phyloP scores from a whole-genome alignment of 257 asterid species.

The Capsicum chinense region DNA sequence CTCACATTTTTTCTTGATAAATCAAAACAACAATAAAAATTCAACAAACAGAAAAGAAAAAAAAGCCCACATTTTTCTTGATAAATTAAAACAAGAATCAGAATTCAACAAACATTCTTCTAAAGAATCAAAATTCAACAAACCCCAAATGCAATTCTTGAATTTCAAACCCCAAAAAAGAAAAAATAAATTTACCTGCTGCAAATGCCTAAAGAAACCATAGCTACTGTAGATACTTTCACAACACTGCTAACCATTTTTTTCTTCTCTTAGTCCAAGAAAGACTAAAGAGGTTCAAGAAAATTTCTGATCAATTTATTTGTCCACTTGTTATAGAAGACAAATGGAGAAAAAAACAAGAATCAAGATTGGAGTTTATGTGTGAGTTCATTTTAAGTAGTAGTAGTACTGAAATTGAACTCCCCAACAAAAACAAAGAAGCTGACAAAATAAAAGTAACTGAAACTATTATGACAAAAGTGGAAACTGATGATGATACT shows the following conservation, averaged over 20 bases:
- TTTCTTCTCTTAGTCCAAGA: not conserved
- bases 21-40: not conserved
- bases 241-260: slow-evolving; percentile 40
- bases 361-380: no score
- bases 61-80: not conserved
- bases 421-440: no score
- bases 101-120: no score
- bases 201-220: slow-evolving; percentile 43
- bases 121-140: not conserved
- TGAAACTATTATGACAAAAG: slow-evolving; percentile 27
- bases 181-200: slow-evolving; percentile 52
- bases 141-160: slow-evolving; percentile 28
- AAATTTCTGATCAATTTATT: slow-evolving; percentile 37
- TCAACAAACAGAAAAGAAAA: not conserved
- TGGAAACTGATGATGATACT: slow-evolving; percentile 57
- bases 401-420: no score
- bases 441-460: not conserved
- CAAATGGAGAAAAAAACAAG: no score
- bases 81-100: not conserved
- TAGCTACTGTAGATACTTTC: slow-evolving; percentile 45
- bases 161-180: slow-evolving; percentile 26
- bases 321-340: no score
- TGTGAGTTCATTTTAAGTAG: no score
- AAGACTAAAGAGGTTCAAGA: not conserved
- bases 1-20: not conserved